These are phyloP conservation scores for Trichoderma atrobrunneum DNA, from an alignment of 2,329 filamentous ascomycete species.

Conservation along the genomic window DNA sequence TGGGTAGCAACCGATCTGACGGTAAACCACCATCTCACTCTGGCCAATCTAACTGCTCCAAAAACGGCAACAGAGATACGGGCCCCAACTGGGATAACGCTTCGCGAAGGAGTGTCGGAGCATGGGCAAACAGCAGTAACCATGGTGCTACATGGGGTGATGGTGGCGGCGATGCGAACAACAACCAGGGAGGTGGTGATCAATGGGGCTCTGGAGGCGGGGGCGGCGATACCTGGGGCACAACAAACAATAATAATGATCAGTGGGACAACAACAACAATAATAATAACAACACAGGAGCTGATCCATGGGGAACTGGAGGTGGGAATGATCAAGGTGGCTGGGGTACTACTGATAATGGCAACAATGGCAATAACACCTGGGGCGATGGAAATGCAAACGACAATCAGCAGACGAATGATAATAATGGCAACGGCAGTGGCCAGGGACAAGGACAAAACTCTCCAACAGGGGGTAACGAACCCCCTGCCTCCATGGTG, in stretches of 20 bases:
- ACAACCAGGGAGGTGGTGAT: neutral
- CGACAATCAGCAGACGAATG: neutral
- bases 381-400: slow-evolving; percentile 3
- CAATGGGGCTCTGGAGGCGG: neutral
- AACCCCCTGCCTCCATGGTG: neutral
- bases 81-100: neutral
- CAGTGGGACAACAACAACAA: neutral
- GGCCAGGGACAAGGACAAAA: slow-evolving; percentile 24
- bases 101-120: neutral
- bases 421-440: slow-evolving; percentile 6
- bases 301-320: neutral
- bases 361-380: neutral
- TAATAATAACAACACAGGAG: neutral
- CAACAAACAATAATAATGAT: neutral
- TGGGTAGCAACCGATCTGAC: slow-evolving; percentile 20
- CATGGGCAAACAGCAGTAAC: slow-evolving; percentile 14
- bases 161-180: neutral
- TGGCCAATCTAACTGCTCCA: neutral
- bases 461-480: neutral
- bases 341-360: neutral
- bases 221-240: neutral
- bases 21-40: slow-evolving; percentile 8
- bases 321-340: neutral
- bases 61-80: slow-evolving; percentile 11
- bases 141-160: neutral